phyloP scores from a whole-genome alignment of 345 rosid genomes.

The Punica granatum region DNA sequence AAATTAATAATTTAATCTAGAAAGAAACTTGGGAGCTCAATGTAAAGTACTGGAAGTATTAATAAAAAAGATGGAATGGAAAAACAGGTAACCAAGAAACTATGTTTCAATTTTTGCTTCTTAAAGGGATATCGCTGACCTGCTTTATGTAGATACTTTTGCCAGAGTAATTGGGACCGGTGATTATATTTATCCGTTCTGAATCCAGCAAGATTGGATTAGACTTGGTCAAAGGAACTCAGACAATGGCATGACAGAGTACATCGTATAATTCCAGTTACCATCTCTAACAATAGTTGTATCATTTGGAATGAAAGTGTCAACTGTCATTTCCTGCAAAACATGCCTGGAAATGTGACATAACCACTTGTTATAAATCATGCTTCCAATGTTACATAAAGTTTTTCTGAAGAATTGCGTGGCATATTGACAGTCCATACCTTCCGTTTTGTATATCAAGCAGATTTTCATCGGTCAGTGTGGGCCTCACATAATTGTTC shows the following conservation, averaged over 20 bases:
- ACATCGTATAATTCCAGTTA: slow-evolving; percentile 21
- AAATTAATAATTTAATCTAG: background rate
- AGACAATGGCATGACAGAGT: slow-evolving; percentile 6
- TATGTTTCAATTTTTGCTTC: background rate
- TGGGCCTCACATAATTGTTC: slow-evolving; percentile 86
- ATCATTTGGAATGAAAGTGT: slow-evolving; percentile 92
- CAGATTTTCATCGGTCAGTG: slow-evolving; percentile 56
- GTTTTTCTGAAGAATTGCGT: background rate
- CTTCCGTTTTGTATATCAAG: slow-evolving; percentile 88
- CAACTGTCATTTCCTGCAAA: slow-evolving; percentile 97
- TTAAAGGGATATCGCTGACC: slow-evolving; percentile 26
- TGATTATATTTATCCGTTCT: slow-evolving; percentile 79
- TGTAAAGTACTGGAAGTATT: background rate
- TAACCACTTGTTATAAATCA: slow-evolving; percentile 1
- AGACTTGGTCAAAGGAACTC: background rate
- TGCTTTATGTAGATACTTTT: slow-evolving; percentile 94
- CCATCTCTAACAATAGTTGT: slow-evolving; percentile 60
- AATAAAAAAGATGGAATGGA: background rate
- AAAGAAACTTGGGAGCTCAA: background rate
- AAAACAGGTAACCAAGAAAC: background rate
- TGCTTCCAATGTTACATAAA: background rate
- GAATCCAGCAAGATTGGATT: slow-evolving; percentile 18
- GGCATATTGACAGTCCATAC: slow-evolving; percentile 23
- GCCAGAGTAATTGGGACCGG: slow-evolving; percentile 98
- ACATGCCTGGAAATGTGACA: slow-evolving; percentile 54